Evolutionary conservation across 2,329 filamentous ascomycete species (phyloP), one percentile per base, ranked within the genome.

Genomic region (Trichoderma guizhouense): DNA sequence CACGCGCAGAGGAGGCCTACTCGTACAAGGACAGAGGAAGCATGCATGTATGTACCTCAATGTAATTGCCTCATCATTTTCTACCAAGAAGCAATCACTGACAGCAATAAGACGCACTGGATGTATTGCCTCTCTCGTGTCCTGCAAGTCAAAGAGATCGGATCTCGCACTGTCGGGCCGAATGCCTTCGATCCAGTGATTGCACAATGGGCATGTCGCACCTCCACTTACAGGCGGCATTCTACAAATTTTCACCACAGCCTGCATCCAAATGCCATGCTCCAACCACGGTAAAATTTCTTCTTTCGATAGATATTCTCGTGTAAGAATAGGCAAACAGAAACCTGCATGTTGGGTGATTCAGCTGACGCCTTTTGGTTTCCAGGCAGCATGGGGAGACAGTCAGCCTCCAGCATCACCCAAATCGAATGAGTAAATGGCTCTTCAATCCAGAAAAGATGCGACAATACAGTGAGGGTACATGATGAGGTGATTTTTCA

Each of bases 101-200:
- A n/a, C 18, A 43, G 24, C 9, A 30, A 55, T 14, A 24, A 53
- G 18, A 21, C 24, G 34, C 28, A n/a, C 34, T 15, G 1, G 21
- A 53, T 5, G 9, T 21, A 21, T 2, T 51, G 66, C 51, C 28
- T 11, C 21, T 55, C 53, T 28, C 55, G 24, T 43, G 21, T 51
- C 9, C 66, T 61, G 57, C 24, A 34, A 32, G 57, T 34, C 64
- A 58, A 2, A 53, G 39, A 69, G 55, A 71, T 60, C 69, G 69
- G 69, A 58, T 71, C 69, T 65, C 36, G 51, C 47, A 51, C 18
- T 60, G 34, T 65, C 69, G 61, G 62, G 51, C 61, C 69, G 61
- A 51, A 71, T 60, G 51, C 18, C 47, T 36, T 62, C 11, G 36
- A 43, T 60, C 26, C 21, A 24, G 15, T n/a, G 43, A 21, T 30